These are phyloP conservation scores for Ustilago trichophora DNA, from an alignment of 1,284 basidiomycete genomes.

Conservation along the genomic window DNA sequence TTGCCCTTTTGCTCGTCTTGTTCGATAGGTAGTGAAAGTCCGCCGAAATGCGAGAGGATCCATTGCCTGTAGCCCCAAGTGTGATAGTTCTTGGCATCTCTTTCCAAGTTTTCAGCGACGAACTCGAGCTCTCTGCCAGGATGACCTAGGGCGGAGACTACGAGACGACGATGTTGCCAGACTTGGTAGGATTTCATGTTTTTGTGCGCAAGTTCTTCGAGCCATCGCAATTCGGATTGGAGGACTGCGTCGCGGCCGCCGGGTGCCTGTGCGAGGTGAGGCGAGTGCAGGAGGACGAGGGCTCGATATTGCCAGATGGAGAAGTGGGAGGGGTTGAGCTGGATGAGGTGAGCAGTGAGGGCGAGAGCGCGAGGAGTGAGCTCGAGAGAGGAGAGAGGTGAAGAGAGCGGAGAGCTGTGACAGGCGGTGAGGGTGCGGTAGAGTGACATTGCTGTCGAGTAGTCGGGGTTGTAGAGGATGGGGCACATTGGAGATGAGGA, in stretches of 20 bases:
- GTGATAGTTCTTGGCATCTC: constrained; percentile 64
- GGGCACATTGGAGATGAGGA: constrained; percentile 59
- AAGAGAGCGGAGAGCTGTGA: constrained; percentile 1
- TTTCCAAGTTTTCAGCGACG: constrained; percentile 33
- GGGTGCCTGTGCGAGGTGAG: neutral
- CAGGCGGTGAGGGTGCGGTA: constrained; percentile 50
- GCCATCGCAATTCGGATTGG: constrained; percentile 44
- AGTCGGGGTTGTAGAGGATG: constrained; percentile 58
- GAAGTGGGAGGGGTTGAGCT: constrained; percentile 59
- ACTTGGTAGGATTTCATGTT: constrained; percentile 66
- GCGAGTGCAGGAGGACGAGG: constrained; percentile 41
- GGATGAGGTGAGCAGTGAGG: constrained; percentile 54
- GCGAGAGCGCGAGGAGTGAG: constrained; percentile 47
- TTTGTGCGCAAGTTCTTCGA: constrained; percentile 51
- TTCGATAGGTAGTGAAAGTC: constrained; percentile 13
- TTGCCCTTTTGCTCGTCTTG: no score
- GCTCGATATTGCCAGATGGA: constrained; percentile 61
- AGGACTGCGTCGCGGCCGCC: constrained; percentile 11
- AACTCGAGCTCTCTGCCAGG: constrained; percentile 55
- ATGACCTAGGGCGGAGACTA: constrained; percentile 48
- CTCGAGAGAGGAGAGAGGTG: constrained; percentile 19
- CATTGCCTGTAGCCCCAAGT: constrained; percentile 65
- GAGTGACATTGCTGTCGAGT: constrained; percentile 60
- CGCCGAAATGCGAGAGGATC: constrained; percentile 60
- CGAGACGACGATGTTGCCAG: constrained; percentile 60